phyloP scores from a whole-genome alignment of 768 basidiomycete genomes.

The Termitomyces bulborhizus region DNA sequence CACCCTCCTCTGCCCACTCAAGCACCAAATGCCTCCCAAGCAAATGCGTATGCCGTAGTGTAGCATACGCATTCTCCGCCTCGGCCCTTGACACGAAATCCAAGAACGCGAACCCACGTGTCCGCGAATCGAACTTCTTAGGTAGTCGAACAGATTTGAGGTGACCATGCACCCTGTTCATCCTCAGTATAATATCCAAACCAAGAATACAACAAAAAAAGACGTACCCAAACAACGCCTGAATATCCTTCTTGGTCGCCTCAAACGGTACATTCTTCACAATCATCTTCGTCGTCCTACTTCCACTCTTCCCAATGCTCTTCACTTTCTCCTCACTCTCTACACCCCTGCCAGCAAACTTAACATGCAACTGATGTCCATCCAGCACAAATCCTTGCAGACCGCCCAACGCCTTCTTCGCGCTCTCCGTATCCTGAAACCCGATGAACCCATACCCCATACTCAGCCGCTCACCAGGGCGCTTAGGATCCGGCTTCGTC shows the following conservation, averaged over 20 bases:
- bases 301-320: conserved; percentile 34
- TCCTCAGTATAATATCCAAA: neutral
- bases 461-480: conserved; percentile 57
- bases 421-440: conserved; percentile 70
- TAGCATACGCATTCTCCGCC: conserved; percentile 82
- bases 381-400: conserved; percentile 82
- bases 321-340: conserved; percentile 33
- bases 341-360: conserved; percentile 82
- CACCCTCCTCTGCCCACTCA: conserved; percentile 87
- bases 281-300: conserved; percentile 86
- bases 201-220: neutral
- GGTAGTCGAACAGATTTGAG: conserved; percentile 94
- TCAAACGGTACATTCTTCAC: conserved; percentile 99
- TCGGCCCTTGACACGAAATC: conserved; percentile 89
- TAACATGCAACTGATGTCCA: conserved; percentile 78
- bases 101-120: conserved; percentile 94
- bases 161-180: conserved; percentile 75
- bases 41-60: conserved; percentile 90
- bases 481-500: conserved; percentile 84
- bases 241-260: conserved; percentile 86
- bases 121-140: conserved; percentile 82
- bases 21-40: conserved; percentile 93
- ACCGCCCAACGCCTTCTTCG: conserved; percentile 67
- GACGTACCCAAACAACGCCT: conserved; percentile 79
- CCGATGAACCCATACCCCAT: conserved; percentile 98